Base-by-base conservation (phyloP, 2,329 filamentous ascomycete species). In the Cytospora mali region DNA sequence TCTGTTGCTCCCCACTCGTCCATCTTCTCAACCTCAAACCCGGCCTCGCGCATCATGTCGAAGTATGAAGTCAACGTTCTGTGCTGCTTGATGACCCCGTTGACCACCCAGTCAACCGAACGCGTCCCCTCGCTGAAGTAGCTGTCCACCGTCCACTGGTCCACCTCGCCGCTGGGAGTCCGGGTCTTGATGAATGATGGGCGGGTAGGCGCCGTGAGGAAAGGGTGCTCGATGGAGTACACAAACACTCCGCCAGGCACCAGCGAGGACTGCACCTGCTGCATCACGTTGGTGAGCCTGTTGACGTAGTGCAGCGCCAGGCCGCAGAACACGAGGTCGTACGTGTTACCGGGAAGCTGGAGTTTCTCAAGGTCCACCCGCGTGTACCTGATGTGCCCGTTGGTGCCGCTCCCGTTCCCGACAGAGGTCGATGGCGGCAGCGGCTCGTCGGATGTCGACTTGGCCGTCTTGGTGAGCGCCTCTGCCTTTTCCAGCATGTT, bases 201-300 rank as follows among this genome's bases (percentile, higher is more conserved):
- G 27, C 69, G 71, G 7, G 68, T 71, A 49, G 78, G 78, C 6
- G 78, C 75, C n/a, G 78, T 80, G 64, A 72, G 75, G 55, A 81
- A 74, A 0, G 80, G 79, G 62, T 82, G 80, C 67, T 82, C 80
- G 48, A 81, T 74, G 0, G 78, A 78, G 66, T 81, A 81, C 10
- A 80, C 75, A 27, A 80, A 69, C 7, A 66, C 65, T 3, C 75
- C 75, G 6, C 73, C 73, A 4, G 74, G 71, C 52, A 70, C 71
- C 29, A 80, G 69, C 28, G 70, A 68, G 18, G 66, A 56, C 39
- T 71, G 68, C 11, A 79, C 70, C 62, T 75, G 67, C 3, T 55
- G 55, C 23, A 78, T 68, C 11, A 80, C 68, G 23, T 65, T 57
- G 6, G 61, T 61, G 7, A 79, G 67, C 62, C 75, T 69, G 39